Base-by-base conservation (phyloP, 208 protist genomes). In the Porcisia deanei region DNA sequence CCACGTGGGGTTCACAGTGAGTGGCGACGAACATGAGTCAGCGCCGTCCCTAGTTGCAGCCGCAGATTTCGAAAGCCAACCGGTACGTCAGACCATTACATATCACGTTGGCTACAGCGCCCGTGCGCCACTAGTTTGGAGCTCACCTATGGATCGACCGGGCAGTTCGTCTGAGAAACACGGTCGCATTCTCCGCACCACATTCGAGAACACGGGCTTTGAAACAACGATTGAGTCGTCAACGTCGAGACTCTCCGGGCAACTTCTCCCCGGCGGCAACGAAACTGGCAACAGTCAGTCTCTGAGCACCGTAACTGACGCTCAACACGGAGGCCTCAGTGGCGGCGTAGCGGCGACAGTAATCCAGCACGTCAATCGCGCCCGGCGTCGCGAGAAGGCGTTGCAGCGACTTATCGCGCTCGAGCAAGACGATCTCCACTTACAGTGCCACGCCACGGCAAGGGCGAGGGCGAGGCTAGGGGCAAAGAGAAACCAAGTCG, bases 301-400 rank as follows among this genome's bases (percentile, higher is more conserved):
- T 30, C 63, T 67, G 22, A 22, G 41, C 63, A 30, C 63, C 34
- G 55, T 14, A 43, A 37, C 5, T 30, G 45, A 65, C 55, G 43
- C 57, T 7, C 43, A 25, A 12, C 14, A 49, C 34, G 25, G 16
- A n/a, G 8, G 45, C 10, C 22, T 53, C 25, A 25, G 30, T n/a
- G 52, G 8, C 9, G 16, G 18, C 69, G 37, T 69, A 12, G 78
- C 85, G n/a, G 73, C 81, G 39, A 53, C 63, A 8, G 81, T 91
- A 39, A 84, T 91, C 54, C 82, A 91, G 65, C 73, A 81, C 2
- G 85, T 80, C 64, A 86, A 91, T 74, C 74, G 79, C 39, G 41
- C 83, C 60, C 80, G 83, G 16, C 88, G 88, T 43, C 83, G 77
- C 63, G 83, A 80, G 34, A 80, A 89, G 55, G 85, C 85, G 2